Evolutionary conservation across 2,329 filamentous ascomycete genomes (phyloP).

Genomic region (Ascochyta rabiei): DNA sequence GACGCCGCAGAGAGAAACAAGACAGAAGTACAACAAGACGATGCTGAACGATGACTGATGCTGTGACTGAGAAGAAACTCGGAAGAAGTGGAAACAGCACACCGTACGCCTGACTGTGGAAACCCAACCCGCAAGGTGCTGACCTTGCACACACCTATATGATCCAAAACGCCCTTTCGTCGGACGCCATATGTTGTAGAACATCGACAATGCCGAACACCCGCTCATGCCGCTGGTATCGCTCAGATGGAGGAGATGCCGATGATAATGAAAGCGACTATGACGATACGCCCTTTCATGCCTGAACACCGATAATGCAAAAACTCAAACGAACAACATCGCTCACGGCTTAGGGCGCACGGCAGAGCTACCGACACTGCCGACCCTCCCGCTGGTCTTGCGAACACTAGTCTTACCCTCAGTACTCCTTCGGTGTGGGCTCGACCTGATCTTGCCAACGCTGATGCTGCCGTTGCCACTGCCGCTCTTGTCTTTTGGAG

Average conservation of each 20-base stretch:
- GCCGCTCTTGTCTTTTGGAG: conserved; percentile 51
- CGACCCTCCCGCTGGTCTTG: conserved; percentile 59
- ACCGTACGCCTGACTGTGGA: conserved; percentile 24
- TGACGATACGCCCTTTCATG: conserved; percentile 33
- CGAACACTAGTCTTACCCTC: conserved; percentile 57
- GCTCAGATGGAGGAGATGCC: conserved; percentile 16
- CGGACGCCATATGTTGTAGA: conserved; percentile 24
- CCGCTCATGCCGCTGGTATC: conserved; percentile 18
- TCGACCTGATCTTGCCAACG: conserved; percentile 53
- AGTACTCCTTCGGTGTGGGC: conserved; percentile 53
- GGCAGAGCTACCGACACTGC: conserved; percentile 50
- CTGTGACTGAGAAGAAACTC: conserved; percentile 21
- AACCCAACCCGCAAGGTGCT: conserved; percentile 20
- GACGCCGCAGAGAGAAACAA: conserved; percentile 27
- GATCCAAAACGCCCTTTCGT: conserved; percentile 35
- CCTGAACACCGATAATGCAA: conserved; percentile 24
- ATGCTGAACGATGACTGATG: conserved; percentile 11
- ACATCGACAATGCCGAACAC: conserved; percentile 21
- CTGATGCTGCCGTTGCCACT: conserved; percentile 48
- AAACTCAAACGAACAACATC: conserved; percentile 11
- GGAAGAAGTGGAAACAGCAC: conserved; percentile 21
- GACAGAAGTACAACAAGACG: conserved; percentile 26
- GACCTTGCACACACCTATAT: conserved; percentile 20
- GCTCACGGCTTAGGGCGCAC: conserved; percentile 39
- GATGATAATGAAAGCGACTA: conserved; percentile 20